Evolutionary conservation across 345 rosid genomes (phyloP).

Genomic region (Eucalyptus polyanthemos): DNA sequence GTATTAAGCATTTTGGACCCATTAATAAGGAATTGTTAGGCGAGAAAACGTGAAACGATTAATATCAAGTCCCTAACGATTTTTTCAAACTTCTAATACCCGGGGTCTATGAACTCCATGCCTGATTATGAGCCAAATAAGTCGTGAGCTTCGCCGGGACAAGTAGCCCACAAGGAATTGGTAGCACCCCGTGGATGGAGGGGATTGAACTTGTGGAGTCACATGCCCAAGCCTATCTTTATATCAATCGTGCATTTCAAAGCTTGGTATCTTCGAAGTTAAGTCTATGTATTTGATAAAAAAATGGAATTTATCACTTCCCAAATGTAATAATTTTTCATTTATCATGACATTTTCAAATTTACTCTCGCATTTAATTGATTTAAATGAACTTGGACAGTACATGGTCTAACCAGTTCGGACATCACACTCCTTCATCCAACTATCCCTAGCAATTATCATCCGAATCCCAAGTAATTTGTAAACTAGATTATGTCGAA

Average conservation of each 20-base stretch:
- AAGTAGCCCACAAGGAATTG: background rate
- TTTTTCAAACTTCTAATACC: no score
- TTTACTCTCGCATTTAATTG: background rate
- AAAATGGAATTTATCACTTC: background rate
- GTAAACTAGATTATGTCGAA: no score
- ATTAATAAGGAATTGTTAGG: background rate
- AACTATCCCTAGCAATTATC: no score
- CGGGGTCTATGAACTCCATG: background rate
- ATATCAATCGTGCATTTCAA: background rate
- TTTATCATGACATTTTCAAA: background rate
- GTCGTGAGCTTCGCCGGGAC: background rate
- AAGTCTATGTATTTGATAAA: background rate
- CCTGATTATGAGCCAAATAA: background rate
- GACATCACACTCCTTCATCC: no score
- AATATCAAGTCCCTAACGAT: no score
- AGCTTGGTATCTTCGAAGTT: background rate
- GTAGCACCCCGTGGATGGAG: background rate
- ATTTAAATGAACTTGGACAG: no score
- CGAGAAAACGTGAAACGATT: no score
- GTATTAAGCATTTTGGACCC: background rate
- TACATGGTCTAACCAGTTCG: no score
- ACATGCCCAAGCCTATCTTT: background rate
- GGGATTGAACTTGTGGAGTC: background rate
- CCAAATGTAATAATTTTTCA: background rate
- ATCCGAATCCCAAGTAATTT: no score